Evolutionary conservation across 208 protist species (phyloP).

Genomic region (Trypanosoma platydactyli): DNA sequence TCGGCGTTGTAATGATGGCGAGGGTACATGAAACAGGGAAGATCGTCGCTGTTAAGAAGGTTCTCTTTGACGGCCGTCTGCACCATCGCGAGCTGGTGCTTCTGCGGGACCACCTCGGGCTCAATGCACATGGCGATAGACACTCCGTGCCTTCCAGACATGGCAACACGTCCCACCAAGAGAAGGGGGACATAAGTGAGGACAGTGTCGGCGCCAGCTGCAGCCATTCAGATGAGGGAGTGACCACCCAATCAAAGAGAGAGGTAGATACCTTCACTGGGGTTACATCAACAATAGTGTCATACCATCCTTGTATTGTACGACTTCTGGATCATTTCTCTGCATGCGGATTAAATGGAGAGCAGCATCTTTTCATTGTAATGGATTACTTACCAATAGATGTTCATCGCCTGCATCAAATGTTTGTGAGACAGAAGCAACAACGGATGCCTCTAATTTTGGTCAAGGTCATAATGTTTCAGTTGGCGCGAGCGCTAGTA

Average conservation of each 20-base stretch:
- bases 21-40: slow-evolving; percentile 76
- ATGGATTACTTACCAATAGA: slow-evolving; percentile 98
- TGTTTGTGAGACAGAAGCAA: slow-evolving; percentile 79
- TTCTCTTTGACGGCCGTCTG: slow-evolving; percentile 96
- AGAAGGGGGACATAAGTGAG: neutral
- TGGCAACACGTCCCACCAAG: neutral
- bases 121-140: neutral
- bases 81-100: slow-evolving; percentile 98
- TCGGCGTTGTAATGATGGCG: slow-evolving; percentile 96
- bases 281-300: slow-evolving; percentile 29
- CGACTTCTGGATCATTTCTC: slow-evolving; percentile 95
- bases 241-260: neutral
- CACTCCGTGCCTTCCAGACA: neutral
- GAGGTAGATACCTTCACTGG: neutral
- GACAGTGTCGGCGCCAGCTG: neutral
- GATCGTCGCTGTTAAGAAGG: slow-evolving; percentile 97
- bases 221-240: too few species aligned
- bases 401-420: slow-evolving; percentile 89
- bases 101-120: slow-evolving; percentile 81
- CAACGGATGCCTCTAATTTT: slow-evolving; percentile 85
- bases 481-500: slow-evolving; percentile 95
- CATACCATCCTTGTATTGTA: slow-evolving; percentile 94
- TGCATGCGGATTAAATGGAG: slow-evolving; percentile 84
- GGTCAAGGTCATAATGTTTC: slow-evolving; percentile 95
- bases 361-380: slow-evolving; percentile 98